phyloP scores from a whole-genome alignment of 768 basidiomycete species.

The Hericium alpestre region DNA sequence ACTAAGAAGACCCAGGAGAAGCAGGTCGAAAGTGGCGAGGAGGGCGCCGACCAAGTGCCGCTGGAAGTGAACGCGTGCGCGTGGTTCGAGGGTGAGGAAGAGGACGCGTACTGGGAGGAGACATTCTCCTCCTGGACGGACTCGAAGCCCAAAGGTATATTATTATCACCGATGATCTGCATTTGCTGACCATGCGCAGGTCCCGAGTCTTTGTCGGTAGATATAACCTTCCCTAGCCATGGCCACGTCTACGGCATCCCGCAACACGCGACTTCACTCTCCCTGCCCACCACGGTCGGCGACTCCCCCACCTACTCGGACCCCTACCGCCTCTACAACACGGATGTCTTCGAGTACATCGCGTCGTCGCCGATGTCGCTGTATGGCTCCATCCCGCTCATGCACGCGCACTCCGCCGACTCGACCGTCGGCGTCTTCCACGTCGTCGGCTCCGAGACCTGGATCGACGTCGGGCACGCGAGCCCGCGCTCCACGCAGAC shows the following conservation, averaged over 20 bases:
- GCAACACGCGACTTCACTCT: constrained; percentile 85
- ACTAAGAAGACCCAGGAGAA: constrained; percentile 37
- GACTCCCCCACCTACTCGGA: constrained; percentile 69
- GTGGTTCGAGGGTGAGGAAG: constrained; percentile 85
- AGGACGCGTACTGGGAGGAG: constrained; percentile 88
- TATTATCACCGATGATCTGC: background rate
- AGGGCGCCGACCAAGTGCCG: constrained; percentile 35
- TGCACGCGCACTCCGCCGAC: constrained; percentile 84
- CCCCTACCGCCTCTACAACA: constrained; percentile 90
- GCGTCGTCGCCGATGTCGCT: constrained; percentile 70
- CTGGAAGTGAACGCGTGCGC: constrained; percentile 41
- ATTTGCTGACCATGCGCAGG: constrained; percentile 37
- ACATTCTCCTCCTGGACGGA: constrained; percentile 81
- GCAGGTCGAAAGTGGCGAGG: constrained; percentile 36
- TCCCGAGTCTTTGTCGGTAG: constrained; percentile 86
- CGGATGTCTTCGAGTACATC: constrained; percentile 94
- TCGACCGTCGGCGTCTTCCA: constrained; percentile 90
- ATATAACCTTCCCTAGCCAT: constrained; percentile 88
- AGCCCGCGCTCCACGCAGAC: constrained; percentile 64
- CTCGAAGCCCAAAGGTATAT: constrained; percentile 81
- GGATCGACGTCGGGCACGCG: constrained; percentile 80
- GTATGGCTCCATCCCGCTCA: constrained; percentile 84
- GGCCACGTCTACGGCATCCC: constrained; percentile 92
- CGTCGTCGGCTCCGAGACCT: constrained; percentile 82
- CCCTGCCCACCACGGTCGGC: constrained; percentile 81